Evolutionary conservation across 169 alveolate genomes (phyloP).

Genomic region (Plasmodium knowlesi): DNA sequence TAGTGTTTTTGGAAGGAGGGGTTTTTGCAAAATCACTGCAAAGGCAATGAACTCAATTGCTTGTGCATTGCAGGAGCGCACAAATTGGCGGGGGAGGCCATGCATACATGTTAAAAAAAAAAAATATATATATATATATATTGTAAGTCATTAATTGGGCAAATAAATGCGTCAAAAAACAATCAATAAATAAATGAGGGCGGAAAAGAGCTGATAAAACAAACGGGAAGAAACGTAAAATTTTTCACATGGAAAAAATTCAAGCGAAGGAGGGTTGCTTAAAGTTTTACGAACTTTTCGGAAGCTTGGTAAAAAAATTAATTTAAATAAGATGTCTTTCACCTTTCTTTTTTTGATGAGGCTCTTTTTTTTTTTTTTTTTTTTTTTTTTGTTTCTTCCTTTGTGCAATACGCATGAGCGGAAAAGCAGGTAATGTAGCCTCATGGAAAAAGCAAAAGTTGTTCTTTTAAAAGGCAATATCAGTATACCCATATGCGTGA

Average conservation of each 20-base stretch:
- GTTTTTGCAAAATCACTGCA: background rate
- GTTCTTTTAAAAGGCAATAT: background rate
- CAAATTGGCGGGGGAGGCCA: background rate
- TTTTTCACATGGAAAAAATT: background rate
- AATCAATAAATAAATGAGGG: background rate
- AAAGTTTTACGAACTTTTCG: background rate
- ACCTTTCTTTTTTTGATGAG: background rate
- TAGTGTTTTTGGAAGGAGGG: background rate
- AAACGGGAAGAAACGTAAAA: background rate
- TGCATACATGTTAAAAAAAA: background rate
- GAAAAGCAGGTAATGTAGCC: background rate
- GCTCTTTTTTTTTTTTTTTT: background rate
- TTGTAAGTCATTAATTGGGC: background rate
- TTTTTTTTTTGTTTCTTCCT: background rate
- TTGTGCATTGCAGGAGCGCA: background rate
- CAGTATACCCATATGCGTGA: background rate
- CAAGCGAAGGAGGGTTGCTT: background rate
- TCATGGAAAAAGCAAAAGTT: background rate
- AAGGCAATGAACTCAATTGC: background rate
- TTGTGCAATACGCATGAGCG: background rate
- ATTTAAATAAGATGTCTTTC: background rate
- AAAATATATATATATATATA: background rate
- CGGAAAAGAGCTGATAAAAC: background rate
- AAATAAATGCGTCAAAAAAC: background rate
- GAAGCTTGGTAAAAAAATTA: background rate